Evolutionary conservation across 2,329 filamentous ascomycete species (phyloP), one percentile per base, ranked within the genome.

Genomic region (Plectosphaerella plurivora): DNA sequence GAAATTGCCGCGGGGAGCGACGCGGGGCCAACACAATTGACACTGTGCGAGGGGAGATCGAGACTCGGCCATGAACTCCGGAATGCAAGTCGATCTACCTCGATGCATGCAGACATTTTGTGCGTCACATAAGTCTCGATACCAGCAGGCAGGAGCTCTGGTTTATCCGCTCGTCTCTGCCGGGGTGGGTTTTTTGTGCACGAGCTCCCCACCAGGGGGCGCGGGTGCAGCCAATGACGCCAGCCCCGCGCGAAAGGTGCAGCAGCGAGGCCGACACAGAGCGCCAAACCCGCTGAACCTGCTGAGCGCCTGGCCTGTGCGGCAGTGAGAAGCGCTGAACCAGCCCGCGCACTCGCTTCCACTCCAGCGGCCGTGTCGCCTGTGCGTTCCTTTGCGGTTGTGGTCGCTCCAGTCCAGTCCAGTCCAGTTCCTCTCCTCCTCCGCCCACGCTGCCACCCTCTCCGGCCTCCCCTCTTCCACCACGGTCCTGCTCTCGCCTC

Each of bases 341-440:
- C 45, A 51, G 47, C 49, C 50, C 39, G 50, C 53, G 53, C 55
- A 56, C 53, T 33, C 54, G 54, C 54, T 51, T 49, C 51, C n/a
- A 15, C 37, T 39, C 22, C 22, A 22, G 22, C 22, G 22, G 22
- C 5, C 22, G 22, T 22, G 22, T 22, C 22, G 22, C 22, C 22
- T 22, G 22, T 22, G 22, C 22, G 22, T 22, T 3, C 22, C 22
- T 5, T 4, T 41, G 35, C 50, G 48, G 45, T 46, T 55, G 54
- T 37, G 45, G 35, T 52, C 28, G 50, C 8, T 51, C 44, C 39
- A 28, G 22, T 41, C 50, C 15, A 22, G 22, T 22, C 22, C 22
- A 22, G 18, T 33, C 28, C 52, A 52, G 46, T 50, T 55, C 41
- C 49, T 52, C 18, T 41, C 54, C 45, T 52, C 49, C 49, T 55